These are phyloP conservation scores for Sonneratia alba DNA, from an alignment of 345 rosid genomes.

Conservation along the genomic window DNA sequence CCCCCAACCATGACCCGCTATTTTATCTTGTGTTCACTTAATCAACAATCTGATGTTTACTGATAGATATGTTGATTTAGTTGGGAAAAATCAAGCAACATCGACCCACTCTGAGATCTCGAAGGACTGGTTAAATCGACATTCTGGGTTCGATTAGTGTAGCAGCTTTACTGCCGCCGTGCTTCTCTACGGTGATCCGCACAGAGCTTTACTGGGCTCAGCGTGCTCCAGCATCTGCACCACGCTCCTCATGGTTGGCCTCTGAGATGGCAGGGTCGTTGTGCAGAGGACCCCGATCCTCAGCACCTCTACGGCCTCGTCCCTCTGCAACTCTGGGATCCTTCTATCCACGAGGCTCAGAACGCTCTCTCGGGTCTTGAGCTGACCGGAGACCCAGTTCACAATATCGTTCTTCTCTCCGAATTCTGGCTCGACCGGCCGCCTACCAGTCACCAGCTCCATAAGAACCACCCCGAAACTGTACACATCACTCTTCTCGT, in stretches of 20 bases:
- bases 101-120: no score
- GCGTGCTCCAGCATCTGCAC: constrained; percentile 82
- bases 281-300: constrained; percentile 71
- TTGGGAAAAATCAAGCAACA: no score
- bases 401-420: constrained; percentile 80
- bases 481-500: constrained; percentile 81
- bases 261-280: constrained; percentile 30
- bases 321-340: constrained; percentile 42
- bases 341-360: constrained; percentile 49
- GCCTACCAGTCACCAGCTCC: constrained; percentile 82
- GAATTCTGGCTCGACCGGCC: constrained; percentile 60
- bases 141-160: no score
- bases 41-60: no score
- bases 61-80: no score
- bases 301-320: constrained; percentile 54
- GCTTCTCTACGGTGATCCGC: no score
- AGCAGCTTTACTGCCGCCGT: no score
- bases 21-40: no score
- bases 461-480: constrained; percentile 87
- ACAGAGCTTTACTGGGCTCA: constrained; percentile 43
- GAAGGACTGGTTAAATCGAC: no score
- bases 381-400: constrained; percentile 51
- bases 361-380: constrained; percentile 39
- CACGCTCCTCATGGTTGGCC: constrained; percentile 81
- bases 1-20: no score